phyloP scores from a whole-genome alignment of 2,329 filamentous ascomycete species.

The Cladobotryum protrusum region DNA sequence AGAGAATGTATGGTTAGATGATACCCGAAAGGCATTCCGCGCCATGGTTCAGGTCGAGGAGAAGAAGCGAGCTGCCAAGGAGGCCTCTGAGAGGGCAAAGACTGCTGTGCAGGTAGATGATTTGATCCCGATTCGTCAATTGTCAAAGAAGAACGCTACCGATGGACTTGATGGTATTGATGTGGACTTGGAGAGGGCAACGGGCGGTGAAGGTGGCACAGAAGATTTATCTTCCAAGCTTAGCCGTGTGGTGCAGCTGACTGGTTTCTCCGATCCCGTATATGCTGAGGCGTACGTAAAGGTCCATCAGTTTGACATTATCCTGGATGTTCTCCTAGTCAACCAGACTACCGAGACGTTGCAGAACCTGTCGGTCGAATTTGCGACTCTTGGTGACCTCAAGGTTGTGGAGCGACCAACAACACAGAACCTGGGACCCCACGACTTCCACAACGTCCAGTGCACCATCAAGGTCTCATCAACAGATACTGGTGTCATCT shows the following conservation, averaged over 20 bases:
- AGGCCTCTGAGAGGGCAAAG: constrained; percentile 87
- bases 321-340: constrained; percentile 90
- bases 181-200: constrained; percentile 86
- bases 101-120: constrained; percentile 93
- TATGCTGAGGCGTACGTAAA: constrained; percentile 99
- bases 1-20: constrained; percentile 86
- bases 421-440: constrained; percentile 89
- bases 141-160: constrained; percentile 80
- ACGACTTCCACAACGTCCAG: constrained; percentile 97
- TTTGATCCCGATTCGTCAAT: constrained; percentile 83
- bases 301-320: constrained; percentile 97
- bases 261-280: constrained; percentile 95
- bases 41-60: constrained; percentile 97
- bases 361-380: constrained; percentile 95
- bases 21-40: constrained; percentile 91
- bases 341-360: constrained; percentile 96
- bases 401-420: constrained; percentile 97
- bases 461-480: constrained; percentile 98
- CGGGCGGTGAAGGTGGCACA: constrained; percentile 74
- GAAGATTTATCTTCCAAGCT: constrained; percentile 92
- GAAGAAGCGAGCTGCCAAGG: constrained; percentile 94
- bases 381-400: constrained; percentile 93
- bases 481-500: constrained; percentile 96
- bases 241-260: constrained; percentile 92
- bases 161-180: constrained; percentile 83